A percentile compares a stretch with the other conserved stretches of the same genome.
These are phyloP conservation scores for Dryadomyces quercus-mongolicae DNA, from an alignment of 2,329 filamentous ascomycete genomes.

Conservation along the genomic window DNA sequence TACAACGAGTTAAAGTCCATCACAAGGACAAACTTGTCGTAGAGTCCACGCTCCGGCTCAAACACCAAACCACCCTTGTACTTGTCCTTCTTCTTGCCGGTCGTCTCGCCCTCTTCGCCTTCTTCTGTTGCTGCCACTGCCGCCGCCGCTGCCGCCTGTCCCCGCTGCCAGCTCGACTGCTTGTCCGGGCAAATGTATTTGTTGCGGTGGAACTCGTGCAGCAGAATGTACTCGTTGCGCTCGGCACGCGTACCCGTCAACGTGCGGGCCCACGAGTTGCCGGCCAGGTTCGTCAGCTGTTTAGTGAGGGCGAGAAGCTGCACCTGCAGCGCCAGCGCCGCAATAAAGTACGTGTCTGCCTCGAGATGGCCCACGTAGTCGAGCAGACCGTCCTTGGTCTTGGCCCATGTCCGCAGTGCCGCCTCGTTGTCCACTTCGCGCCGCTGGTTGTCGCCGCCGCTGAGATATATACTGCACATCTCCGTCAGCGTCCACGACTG, in stretches of 20 bases:
- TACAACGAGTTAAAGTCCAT: constrained; percentile 99
- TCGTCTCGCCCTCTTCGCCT: constrained; percentile 1
- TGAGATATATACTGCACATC: constrained; percentile 86
- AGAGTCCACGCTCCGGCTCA: constrained; percentile 92
- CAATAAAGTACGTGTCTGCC: constrained; percentile 90
- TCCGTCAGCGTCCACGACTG: constrained; percentile 97
- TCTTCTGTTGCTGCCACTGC: constrained; percentile 48
- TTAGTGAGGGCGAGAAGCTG: constrained; percentile 92
- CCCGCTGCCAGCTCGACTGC: constrained; percentile 63
- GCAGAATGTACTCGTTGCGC: constrained; percentile 96
- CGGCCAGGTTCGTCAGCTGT: constrained; percentile 88
- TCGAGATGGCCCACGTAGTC: constrained; percentile 92
- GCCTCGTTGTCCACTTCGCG: constrained; percentile 81
- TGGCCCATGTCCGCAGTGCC: constrained; percentile 77
- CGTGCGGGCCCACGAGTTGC: constrained; percentile 96
- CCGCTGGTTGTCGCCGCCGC: constrained; percentile 40
- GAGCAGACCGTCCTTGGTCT: constrained; percentile 72
- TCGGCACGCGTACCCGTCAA: constrained; percentile 92
- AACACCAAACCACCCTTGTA: constrained; percentile 98
- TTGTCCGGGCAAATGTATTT: constrained; percentile 99
- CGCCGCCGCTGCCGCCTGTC: constrained; percentile 56
- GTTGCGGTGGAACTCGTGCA: constrained; percentile 92
- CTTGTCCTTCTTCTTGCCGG: constrained; percentile 91
- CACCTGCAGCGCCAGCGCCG: constrained; percentile 75
- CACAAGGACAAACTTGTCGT: constrained; percentile 95